These are phyloP conservation scores for Pisolithus marmoratus DNA, from an alignment of 768 basidiomycete genomes.

Conservation along the genomic window DNA sequence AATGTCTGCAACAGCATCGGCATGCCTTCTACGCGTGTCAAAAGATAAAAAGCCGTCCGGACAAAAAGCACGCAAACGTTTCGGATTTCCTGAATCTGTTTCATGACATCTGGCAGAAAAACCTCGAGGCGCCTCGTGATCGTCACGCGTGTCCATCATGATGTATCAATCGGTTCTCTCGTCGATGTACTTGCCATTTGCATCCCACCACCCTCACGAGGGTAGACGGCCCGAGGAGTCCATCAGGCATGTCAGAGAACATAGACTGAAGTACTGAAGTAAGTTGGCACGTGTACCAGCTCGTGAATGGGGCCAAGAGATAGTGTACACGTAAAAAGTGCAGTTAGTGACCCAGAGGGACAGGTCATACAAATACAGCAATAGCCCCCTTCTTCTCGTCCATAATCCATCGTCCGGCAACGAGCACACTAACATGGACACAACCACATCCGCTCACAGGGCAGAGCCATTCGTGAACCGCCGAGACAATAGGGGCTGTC, in stretches of 20 bases:
- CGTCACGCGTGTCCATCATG: background rate
- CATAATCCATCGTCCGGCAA: slow-evolving; percentile 56
- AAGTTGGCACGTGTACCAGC: no score
- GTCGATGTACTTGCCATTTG: background rate
- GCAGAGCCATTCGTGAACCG: slow-evolving; percentile 54
- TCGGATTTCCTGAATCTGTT: background rate
- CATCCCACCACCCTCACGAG: background rate
- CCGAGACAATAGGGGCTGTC: slow-evolving; percentile 36
- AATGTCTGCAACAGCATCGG: background rate
- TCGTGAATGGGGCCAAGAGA: background rate
- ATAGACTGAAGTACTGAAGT: background rate
- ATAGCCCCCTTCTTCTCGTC: slow-evolving; percentile 42
- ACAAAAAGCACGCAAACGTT: background rate
- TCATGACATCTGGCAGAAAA: background rate
- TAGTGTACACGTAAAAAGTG: slow-evolving; percentile 12
- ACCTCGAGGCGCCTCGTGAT: background rate
- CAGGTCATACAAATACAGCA: slow-evolving; percentile 33
- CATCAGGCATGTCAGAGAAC: background rate
- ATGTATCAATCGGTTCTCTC: background rate
- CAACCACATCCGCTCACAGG: slow-evolving; percentile 54
- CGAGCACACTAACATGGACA: slow-evolving; percentile 50
- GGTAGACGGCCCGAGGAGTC: background rate
- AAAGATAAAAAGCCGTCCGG: background rate
- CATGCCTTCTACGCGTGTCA: slow-evolving; percentile 24
- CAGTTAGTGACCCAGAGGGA: slow-evolving; percentile 1